These are phyloP conservation scores for Neurospora pannonica DNA, from an alignment of 495 filamentous ascomycete species.

Conservation along the genomic window DNA sequence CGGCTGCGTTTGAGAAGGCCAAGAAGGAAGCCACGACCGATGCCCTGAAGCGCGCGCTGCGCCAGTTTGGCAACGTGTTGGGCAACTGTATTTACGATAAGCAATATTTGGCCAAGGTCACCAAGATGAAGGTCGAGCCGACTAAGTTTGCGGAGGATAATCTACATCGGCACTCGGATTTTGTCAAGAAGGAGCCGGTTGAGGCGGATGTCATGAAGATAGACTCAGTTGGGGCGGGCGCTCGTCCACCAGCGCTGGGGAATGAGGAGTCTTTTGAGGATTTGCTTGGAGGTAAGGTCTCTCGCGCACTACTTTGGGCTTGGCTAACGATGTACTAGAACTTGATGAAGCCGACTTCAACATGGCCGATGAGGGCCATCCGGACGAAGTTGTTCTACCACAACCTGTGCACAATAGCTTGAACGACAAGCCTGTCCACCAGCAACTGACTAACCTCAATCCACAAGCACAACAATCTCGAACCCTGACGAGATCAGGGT, in stretches of 20 bases:
- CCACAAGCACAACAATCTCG: conserved; percentile 29
- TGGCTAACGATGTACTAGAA: conserved; percentile 27
- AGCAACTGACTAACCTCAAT: conserved; percentile 7
- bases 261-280: conserved; percentile 42
- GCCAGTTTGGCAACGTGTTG: conserved; percentile 91
- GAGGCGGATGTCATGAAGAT: conserved; percentile 14
- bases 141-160: conserved; percentile 62
- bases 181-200: conserved; percentile 45
- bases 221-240: not conserved
- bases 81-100: conserved; percentile 98
- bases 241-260: conserved; percentile 17
- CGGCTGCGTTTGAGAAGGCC: conserved; percentile 89
- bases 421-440: not conserved
- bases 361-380: conserved; percentile 45
- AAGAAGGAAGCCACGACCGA: conserved; percentile 98
- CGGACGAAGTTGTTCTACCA: conserved; percentile 50
- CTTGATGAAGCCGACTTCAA: conserved; percentile 71
- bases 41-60: conserved; percentile 76
- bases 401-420: not conserved
- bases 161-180: conserved; percentile 75
- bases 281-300: conserved; percentile 59
- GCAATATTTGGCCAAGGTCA: conserved; percentile 75
- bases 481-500: conserved; percentile 15
- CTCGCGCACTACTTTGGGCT: not conserved
- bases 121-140: conserved; percentile 63